phyloP scores from a whole-genome alignment of 2,329 filamentous ascomycete genomes.

The Orbilia ellipsospora region DNA sequence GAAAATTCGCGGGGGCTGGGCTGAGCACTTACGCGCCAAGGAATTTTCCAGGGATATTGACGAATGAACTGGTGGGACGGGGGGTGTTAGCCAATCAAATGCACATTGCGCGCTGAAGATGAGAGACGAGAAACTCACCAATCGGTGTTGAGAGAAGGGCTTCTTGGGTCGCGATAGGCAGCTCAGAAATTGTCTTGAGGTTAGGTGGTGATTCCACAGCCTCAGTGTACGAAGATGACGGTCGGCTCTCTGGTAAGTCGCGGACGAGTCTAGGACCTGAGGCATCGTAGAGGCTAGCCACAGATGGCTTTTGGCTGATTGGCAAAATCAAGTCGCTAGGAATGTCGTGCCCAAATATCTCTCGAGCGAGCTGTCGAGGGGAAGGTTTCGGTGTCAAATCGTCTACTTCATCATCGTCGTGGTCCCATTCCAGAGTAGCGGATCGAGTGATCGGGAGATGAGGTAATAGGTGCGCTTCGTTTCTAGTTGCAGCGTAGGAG shows the following conservation, averaged over 20 bases:
- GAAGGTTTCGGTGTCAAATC: constrained; percentile 45
- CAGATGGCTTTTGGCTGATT: constrained; percentile 34
- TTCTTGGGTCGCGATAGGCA: constrained; percentile 29
- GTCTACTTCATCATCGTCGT: constrained; percentile 14
- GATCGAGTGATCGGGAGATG: constrained; percentile 24
- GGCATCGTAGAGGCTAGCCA: constrained; percentile 20
- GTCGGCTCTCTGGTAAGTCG: constrained; percentile 38
- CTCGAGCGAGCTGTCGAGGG: constrained; percentile 21
- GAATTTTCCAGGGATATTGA: constrained; percentile 51
- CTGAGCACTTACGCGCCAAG: constrained; percentile 52
- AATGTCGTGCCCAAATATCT: background rate
- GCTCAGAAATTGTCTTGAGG: background rate
- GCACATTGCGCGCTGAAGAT: background rate
- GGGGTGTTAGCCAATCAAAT: constrained; percentile 29
- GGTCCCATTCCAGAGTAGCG: constrained; percentile 1
- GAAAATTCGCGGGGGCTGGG: constrained; percentile 42
- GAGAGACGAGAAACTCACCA: constrained; percentile 30
- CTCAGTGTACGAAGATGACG: constrained; percentile 28
- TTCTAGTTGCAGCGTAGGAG: background rate
- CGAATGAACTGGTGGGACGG: constrained; percentile 17
- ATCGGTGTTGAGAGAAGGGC: constrained; percentile 7
- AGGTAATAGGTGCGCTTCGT: background rate
- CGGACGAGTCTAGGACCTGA: background rate
- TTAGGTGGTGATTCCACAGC: background rate
- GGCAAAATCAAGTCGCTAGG: constrained; percentile 21